Evolutionary conservation across 2,329 filamentous ascomycete genomes (phyloP), one percentile per base, ranked within the genome.

Genomic region (Fusarium cyanostomum): DNA sequence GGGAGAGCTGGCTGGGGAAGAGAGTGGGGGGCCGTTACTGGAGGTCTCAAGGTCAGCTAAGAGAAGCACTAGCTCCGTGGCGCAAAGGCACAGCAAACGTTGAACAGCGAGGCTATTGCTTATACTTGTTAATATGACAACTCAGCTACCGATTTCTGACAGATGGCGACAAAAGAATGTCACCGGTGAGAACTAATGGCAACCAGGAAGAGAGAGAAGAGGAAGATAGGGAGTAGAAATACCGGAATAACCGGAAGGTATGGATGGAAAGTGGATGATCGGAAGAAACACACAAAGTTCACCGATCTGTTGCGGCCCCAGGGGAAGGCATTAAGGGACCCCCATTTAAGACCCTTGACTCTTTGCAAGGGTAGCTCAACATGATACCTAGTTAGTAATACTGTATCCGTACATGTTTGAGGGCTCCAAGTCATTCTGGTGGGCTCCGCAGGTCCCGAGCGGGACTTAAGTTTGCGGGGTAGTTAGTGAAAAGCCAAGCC

Each of bases 381-480:
- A 30, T 33, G 28, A 33, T n/a, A n/a, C n/a, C n/a, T n/a, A n/a
- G n/a, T n/a, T n/a, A n/a, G n/a, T n/a, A n/a, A n/a, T n/a, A n/a
- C n/a, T n/a, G n/a, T n/a, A n/a, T n/a, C n/a, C n/a, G n/a, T n/a
- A n/a, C n/a, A n/a, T n/a, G n/a, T n/a, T n/a, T n/a, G n/a, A n/a
- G n/a, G n/a, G n/a, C n/a, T n/a, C n/a, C n/a, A 18, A 43, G 8
- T 24, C 41, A 8, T 8, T 3, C 2, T 41, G 31, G 43, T 38
- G 39, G 46, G 53, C 42, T 59, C 61, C 51, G 58, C 58, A 21
- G 21, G 21, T 52, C 34, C 46, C 18, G 27, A 52, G 46, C 46
- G 41, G 53, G 38, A 49, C 42, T 38, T 45, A 15, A 38, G 15
- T 31, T 64, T 43, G 59, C 50, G 64, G 63, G 56, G 63, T 53